Conservation (phyloP, 768 basidiomycete species). For the Obba rivulosa region DNA sequence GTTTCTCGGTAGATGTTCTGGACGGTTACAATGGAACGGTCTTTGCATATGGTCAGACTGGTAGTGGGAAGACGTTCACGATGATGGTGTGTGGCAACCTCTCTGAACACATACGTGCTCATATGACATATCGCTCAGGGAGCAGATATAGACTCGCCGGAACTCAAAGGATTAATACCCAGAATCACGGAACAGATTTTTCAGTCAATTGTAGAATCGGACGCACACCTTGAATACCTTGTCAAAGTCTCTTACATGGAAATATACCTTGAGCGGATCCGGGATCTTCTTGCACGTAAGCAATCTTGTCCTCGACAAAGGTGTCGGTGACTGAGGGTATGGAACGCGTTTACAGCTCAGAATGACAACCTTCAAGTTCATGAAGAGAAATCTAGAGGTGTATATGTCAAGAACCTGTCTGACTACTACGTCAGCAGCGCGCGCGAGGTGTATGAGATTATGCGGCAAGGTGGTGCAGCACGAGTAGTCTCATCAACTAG, state of each 20-base stretch:
- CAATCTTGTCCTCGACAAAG: neutral
- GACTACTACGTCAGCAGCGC: constrained; percentile 98
- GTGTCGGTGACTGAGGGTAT: neutral
- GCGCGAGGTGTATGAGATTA: constrained; percentile 95
- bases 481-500: constrained; percentile 93
- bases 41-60: constrained; percentile 85
- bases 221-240: constrained; percentile 92
- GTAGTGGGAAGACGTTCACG: constrained; percentile 90
- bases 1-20: constrained; percentile 72
- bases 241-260: constrained; percentile 99
- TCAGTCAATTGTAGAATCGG: constrained; percentile 93
- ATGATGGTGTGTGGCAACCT: constrained; percentile 76
- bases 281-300: constrained; percentile 84
- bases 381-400: constrained; percentile 95
- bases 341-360: constrained; percentile 51
- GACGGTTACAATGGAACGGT: constrained; percentile 98
- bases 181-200: constrained; percentile 99
- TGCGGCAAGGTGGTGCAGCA: constrained; percentile 91
- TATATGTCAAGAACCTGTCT: constrained; percentile 95
- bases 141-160: constrained; percentile 92
- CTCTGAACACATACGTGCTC: constrained; percentile 6
- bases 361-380: constrained; percentile 98
- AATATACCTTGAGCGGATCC: constrained; percentile 94
- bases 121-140: constrained; percentile 51
- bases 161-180: constrained; percentile 93